A percentile compares a stretch with the other conserved stretches of the same genome.
Conservation (phyloP, 805 yeast genomes). For the Grigorovia yakushimaensis region DNA sequence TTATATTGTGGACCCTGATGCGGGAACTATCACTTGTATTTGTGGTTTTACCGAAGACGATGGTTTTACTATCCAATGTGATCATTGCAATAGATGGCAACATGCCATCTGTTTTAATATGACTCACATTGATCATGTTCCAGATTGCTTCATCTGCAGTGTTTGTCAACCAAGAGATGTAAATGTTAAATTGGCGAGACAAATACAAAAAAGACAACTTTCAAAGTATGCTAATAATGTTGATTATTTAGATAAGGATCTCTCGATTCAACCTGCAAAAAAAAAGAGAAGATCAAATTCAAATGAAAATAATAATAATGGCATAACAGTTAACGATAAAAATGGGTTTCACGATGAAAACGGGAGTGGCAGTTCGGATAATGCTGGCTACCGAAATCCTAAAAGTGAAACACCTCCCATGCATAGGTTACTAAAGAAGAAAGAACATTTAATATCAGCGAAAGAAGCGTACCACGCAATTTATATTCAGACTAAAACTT, state of each 20-base stretch:
- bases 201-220: conserved; percentile 25
- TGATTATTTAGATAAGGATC: conserved; percentile 2
- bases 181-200: conserved; percentile 36
- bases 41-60: conserved; percentile 84
- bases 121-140: conserved; percentile 59
- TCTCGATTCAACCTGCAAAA: conserved; percentile 3
- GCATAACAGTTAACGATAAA: conserved; percentile 5
- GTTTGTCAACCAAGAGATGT: conserved; percentile 51
- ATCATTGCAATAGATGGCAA: conserved; percentile 87
- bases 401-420: neutral
- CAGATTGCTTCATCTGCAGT: conserved; percentile 75
- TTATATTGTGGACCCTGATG: conserved; percentile 66
- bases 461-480: conserved; percentile 29
- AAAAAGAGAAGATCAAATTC: conserved; percentile 10
- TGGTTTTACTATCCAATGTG: conserved; percentile 93
- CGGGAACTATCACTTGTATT: conserved; percentile 81
- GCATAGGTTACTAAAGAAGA: conserved; percentile 25
- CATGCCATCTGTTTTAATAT: conserved; percentile 88
- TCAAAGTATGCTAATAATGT: neutral
- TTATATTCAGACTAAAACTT: conserved; percentile 27
- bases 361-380: neutral
- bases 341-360: conserved; percentile 1
- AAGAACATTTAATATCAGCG: conserved; percentile 29
- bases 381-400: neutral
- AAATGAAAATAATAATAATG: conserved; percentile 10